A percentile compares a stretch with the other conserved stretches of the same genome.
Evolutionary conservation across 2,329 filamentous ascomycete species (phyloP).

Genomic region (Phyllosticta citriasiana): DNA sequence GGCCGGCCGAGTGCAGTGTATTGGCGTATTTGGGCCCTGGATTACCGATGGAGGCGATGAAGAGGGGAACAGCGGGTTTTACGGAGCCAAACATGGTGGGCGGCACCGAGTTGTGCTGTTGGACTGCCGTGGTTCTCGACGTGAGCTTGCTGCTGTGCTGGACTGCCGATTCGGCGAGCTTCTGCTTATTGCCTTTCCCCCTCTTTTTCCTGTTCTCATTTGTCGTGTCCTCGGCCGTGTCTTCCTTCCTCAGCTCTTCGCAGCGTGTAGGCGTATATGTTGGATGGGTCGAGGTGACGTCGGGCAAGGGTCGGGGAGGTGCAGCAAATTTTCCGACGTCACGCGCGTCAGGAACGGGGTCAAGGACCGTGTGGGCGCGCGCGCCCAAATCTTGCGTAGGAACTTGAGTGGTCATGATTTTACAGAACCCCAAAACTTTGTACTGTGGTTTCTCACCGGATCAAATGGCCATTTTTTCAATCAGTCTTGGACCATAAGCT

Average conservation of each 20-base stretch:
- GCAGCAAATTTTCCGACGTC: background rate
- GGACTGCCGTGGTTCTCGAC: background rate
- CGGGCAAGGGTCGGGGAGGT: background rate
- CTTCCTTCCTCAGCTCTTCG: background rate
- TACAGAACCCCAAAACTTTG: too few relatives aligned
- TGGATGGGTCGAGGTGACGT: background rate
- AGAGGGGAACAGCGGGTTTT: slow-evolving; percentile 37
- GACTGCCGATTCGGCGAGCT: background rate
- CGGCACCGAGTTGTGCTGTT: background rate
- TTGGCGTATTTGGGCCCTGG: slow-evolving; percentile 56
- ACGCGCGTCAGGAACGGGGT: too few relatives aligned
- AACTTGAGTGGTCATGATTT: background rate
- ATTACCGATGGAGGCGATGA: slow-evolving; percentile 84
- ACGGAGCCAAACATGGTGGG: background rate
- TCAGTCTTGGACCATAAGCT: background rate
- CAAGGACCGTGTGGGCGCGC: background rate
- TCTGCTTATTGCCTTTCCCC: background rate
- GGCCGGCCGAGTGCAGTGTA: slow-evolving; percentile 81
- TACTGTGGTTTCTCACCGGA: too few relatives aligned
- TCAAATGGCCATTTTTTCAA: too few relatives aligned
- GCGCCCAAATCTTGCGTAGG: background rate
- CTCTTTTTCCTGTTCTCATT: background rate
- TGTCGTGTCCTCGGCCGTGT: background rate
- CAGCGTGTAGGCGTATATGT: background rate
- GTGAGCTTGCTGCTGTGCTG: background rate